phyloP scores from a whole-genome alignment of 805 yeast genomes.

The Cyberlindnera euphorbiae region DNA sequence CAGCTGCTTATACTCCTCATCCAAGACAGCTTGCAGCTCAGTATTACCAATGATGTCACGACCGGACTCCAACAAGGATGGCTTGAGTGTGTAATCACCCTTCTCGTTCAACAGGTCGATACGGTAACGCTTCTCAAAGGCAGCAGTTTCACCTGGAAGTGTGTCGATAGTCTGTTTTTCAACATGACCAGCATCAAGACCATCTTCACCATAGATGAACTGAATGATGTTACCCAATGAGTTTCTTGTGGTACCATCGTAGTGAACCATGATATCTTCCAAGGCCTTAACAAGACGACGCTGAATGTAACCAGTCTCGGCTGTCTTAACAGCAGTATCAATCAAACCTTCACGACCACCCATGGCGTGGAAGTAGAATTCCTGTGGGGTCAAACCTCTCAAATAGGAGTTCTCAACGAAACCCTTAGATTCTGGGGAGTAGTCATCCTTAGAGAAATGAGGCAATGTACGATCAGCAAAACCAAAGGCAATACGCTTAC shows the following conservation, averaged over 20 bases:
- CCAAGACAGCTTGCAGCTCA: constrained; percentile 73
- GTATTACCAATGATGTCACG: constrained; percentile 88
- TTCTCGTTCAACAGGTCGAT: constrained; percentile 79
- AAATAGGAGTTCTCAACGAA: constrained; percentile 95
- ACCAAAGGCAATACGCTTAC: constrained; percentile 98
- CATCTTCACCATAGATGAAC: constrained; percentile 98
- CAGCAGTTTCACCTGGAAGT: constrained; percentile 84
- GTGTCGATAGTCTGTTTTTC: constrained; percentile 95
- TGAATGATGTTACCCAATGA: constrained; percentile 95
- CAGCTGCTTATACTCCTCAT: constrained; percentile 79
- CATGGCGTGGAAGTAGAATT: constrained; percentile 98
- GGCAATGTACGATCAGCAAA: constrained; percentile 95
- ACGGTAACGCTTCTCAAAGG: constrained; percentile 79
- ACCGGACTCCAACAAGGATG: constrained; percentile 80
- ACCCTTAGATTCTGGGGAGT: constrained; percentile 97
- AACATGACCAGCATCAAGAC: constrained; percentile 96
- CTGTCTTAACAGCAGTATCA: constrained; percentile 99
- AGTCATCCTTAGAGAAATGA: constrained; percentile 97
- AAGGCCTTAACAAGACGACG: constrained; percentile 96
- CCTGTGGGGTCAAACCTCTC: constrained; percentile 98
- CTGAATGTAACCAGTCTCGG: constrained; percentile 97
- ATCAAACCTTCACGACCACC: constrained; percentile 99
- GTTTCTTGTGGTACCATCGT: constrained; percentile 97
- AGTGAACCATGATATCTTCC: constrained; percentile 96
- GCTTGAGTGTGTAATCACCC: constrained; percentile 45